Percentiles rank a stretch among this genome's conserved stretches.
Conservation (phyloP, 805 yeast species). For the Saccharomycopsis selenospora region DNA sequence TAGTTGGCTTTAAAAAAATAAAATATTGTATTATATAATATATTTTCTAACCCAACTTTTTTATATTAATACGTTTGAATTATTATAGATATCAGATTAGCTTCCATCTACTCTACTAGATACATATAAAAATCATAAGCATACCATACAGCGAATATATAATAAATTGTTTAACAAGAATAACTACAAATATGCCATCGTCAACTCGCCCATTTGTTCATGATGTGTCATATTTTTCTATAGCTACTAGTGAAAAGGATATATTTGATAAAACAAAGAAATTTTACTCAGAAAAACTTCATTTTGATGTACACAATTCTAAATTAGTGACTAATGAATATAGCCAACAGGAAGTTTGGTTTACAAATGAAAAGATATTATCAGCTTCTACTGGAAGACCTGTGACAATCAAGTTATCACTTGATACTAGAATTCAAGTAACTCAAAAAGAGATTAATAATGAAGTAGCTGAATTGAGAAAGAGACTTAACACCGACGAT, state of each 20-base stretch:
- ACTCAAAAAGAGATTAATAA: slow-evolving; percentile 21
- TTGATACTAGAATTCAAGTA: slow-evolving; percentile 23
- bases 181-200: background rate
- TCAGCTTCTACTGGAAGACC: slow-evolving; percentile 20
- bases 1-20: too few species aligned
- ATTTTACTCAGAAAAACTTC: slow-evolving; percentile 50
- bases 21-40: too few species aligned
- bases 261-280: slow-evolving; percentile 39
- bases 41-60: too few species aligned
- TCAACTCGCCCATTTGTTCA: slow-evolving; percentile 31
- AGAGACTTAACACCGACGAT: slow-evolving; percentile 31
- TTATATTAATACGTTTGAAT: too few species aligned
- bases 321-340: slow-evolving; percentile 15
- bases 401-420: slow-evolving; percentile 26
- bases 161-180: too few species aligned
- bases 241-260: slow-evolving; percentile 43
- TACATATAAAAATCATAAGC: too few species aligned
- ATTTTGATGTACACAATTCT: slow-evolving; percentile 28
- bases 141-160: too few species aligned
- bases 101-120: too few species aligned
- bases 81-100: too few species aligned
- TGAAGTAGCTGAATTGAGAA: slow-evolving; percentile 24
- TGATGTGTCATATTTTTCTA: slow-evolving; percentile 46
- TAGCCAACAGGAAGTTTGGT: slow-evolving; percentile 27
- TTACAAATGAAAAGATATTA: background rate